Base-by-base conservation (phyloP, 495 filamentous ascomycete genomes). In the Pyronema domesticum region DNA sequence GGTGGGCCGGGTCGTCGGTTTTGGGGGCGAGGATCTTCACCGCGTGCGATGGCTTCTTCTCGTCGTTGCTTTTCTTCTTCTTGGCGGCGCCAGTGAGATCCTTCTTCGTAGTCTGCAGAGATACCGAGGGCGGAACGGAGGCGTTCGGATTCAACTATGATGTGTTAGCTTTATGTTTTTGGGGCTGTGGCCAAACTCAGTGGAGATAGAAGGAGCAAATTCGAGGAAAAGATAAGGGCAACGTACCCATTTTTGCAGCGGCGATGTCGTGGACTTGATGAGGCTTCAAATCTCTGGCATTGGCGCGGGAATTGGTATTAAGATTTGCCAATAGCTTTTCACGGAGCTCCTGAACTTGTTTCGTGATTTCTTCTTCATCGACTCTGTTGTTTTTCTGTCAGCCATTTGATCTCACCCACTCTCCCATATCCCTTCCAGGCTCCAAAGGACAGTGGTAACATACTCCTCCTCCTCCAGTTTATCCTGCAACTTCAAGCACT, bases 191-290 rank as follows among this genome's bases (percentile, higher is more conserved):
- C 23, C 23, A 30, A 30, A 5, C 23, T 30, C 23, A 5, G 23
- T 5, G 23, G 1, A 5, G 23, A 30, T 30, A 5, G 23, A 30
- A 30, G 2, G 23, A 30, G 23, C 23, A 5, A 30, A 30, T 30
- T 30, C 5, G 5, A 30, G 23, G 23, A 30, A 30, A 30, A 30
- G 1, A 3, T 33, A 30, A 46, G 19, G 15, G 47, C 9, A 42
- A 56, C 60, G 42, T 51, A 64, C 59, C 57, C 64, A 94, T 89
- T 79, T 99, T 99, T 52, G 89, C 89, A 65, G 88, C 82, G 19
- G 91, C 91, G 61, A 94, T 69, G 70, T 96, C 89, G 76, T 99
- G 91, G 19, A 96, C 89, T 69, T 95, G 86, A 71, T 96, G 87
- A 55, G 78, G 72, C 70, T 95, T 99, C 45, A 95, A 71, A 14